Evolutionary conservation across 2,329 filamentous ascomycete genomes (phyloP).

Genomic region (Metarhizium brunneum): DNA sequence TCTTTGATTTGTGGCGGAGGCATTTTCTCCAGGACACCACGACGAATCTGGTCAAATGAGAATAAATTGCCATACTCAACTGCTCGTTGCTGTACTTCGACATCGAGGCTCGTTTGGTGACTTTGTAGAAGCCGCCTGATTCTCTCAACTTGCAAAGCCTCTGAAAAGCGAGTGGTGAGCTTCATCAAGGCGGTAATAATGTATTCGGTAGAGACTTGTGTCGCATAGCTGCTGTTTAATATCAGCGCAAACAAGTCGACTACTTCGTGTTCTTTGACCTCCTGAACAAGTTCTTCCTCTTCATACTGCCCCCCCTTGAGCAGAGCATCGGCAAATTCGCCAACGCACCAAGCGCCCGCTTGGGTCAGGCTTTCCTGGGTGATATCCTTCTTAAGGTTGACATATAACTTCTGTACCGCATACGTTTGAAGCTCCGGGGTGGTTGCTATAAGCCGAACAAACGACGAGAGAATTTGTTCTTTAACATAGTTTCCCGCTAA

Average conservation of each 20-base stretch:
- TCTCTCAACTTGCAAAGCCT: slow-evolving; percentile 77
- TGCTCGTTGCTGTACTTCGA: slow-evolving; percentile 92
- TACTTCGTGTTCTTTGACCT: slow-evolving; percentile 79
- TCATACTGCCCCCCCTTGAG: slow-evolving; percentile 85
- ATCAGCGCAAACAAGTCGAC: slow-evolving; percentile 90
- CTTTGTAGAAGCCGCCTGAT: slow-evolving; percentile 68
- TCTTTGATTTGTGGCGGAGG: slow-evolving; percentile 94
- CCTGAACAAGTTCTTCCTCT: slow-evolving; percentile 76
- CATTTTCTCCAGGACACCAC: slow-evolving; percentile 94
- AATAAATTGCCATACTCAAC: slow-evolving; percentile 97
- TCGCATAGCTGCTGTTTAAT: slow-evolving; percentile 88
- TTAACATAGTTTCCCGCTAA: slow-evolving; percentile 95
- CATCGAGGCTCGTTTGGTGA: slow-evolving; percentile 79
- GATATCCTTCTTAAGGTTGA: slow-evolving; percentile 87
- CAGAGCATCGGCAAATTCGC: slow-evolving; percentile 90
- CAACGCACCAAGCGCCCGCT: slow-evolving; percentile 93
- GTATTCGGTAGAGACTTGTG: slow-evolving; percentile 86
- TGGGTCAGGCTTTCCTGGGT: slow-evolving; percentile 93
- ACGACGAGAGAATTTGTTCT: slow-evolving; percentile 94
- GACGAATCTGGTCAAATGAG: slow-evolving; percentile 73
- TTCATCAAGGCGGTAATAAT: slow-evolving; percentile 95
- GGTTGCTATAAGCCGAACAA: slow-evolving; percentile 89
- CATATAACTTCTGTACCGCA: slow-evolving; percentile 89
- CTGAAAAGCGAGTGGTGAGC: slow-evolving; percentile 77
- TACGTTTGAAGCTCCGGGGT: slow-evolving; percentile 94